Base-by-base conservation (phyloP, 306 rosid genomes). In the Delonix regia region DNA sequence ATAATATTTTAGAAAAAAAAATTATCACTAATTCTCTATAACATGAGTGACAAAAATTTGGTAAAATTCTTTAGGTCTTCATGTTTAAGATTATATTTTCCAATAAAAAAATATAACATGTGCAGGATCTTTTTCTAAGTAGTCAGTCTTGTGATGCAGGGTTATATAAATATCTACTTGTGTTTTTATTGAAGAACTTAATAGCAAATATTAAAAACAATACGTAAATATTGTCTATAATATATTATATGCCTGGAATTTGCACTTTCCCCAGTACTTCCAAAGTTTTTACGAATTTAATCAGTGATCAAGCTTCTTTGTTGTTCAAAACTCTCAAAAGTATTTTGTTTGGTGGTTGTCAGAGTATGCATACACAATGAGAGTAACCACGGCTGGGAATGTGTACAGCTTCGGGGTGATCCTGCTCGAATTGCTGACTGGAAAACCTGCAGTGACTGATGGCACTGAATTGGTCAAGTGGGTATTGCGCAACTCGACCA, bases 311-410 rank as follows among this genome's bases (percentile, higher is more conserved):
- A 61, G 56, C 49, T 65, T 53, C 61, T 44, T 45, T 73, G 13
- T 27, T n/a, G 33, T 76, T 71, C 70, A 15, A 69, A 69, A 57
- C 61, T 78, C 71, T 4, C n/a, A n/a, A 9, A 52, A 57, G 14
- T 13, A 33, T 11, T 55, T 63, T 51, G 55, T 52, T 59, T 79
- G 76, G 69, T 76, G 81, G 39, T 78, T 85, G 75, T 80, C 90
- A 92, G 99, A 95, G 86, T 95, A 91, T 85, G 98, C 98, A 34
- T 95, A 93, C 89, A 91, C 93, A 42, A 91, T 93, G 99, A 84
- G 86, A 68, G 90, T 93, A 27, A 91, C 99, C 47, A 70, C 33
- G 47, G 90, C 97, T 8, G 98, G 93, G 36, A 93, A 93, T 61
- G 87, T 95, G 25, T 95, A 95, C 78, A 95, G 99, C 83, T 95